Evolutionary conservation across 768 basidiomycete genomes (phyloP).

Genomic region (Termitomyces sp.): DNA sequence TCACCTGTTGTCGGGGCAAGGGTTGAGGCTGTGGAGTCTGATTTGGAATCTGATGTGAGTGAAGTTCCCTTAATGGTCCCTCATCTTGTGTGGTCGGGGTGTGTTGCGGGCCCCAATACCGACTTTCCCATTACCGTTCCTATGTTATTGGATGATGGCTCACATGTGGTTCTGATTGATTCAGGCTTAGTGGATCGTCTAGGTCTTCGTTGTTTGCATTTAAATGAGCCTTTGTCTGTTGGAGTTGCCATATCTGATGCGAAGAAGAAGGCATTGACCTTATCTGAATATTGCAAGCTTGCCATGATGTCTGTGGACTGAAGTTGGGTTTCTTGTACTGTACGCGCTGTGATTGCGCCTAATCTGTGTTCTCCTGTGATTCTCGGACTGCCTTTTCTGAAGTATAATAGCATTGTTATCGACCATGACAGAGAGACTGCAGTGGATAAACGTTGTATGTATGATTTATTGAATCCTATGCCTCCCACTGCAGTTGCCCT

Average conservation of each 20-base stretch:
- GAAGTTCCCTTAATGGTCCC: too few relatives aligned
- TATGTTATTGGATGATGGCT: constrained; percentile 25
- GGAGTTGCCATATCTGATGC: not conserved
- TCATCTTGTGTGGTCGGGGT: not conserved
- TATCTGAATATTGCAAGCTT: not conserved
- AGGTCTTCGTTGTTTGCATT: not conserved
- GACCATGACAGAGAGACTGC: too few relatives aligned
- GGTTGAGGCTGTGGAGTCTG: too few relatives aligned
- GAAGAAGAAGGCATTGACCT: not conserved
- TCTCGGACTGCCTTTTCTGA: not conserved
- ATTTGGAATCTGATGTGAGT: too few relatives aligned
- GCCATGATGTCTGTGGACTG: not conserved
- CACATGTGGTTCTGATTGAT: constrained; percentile 28
- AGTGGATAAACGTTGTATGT: not conserved
- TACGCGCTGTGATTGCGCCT: not conserved
- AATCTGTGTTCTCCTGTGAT: not conserved
- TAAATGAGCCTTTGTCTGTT: constrained; percentile 9
- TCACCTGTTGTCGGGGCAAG: too few relatives aligned
- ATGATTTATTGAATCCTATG: not conserved
- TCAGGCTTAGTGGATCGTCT: constrained; percentile 16
- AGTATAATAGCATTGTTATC: too few relatives aligned
- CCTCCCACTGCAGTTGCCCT: not conserved
- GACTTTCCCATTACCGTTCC: not conserved
- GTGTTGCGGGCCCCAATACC: not conserved
- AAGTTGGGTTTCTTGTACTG: not conserved